These are phyloP conservation scores for Raddia guianensis DNA, from an alignment of 176 grass and related monocot species.

Conservation along the genomic window DNA sequence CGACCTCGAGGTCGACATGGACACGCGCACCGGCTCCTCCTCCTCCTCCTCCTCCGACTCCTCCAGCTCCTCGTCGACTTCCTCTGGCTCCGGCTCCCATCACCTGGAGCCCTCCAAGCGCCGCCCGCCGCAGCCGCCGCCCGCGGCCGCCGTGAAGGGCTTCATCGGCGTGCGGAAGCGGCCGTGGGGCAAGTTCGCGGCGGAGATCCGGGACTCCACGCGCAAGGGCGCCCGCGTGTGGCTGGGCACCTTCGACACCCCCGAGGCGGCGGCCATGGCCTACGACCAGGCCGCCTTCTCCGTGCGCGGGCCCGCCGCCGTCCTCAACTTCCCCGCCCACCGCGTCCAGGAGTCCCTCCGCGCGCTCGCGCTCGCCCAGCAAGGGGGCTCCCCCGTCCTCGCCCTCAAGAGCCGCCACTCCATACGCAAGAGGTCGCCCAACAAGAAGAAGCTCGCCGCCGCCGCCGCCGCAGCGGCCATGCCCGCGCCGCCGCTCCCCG, in stretches of 20 bases:
- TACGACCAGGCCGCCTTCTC: slow-evolving; percentile 93
- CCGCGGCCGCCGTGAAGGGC: not conserved
- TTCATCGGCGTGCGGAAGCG: slow-evolving; percentile 87
- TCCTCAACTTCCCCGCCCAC: slow-evolving; percentile 79
- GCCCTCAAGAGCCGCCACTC: slow-evolving; percentile 78
- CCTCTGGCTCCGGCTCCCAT: no score
- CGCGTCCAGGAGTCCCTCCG: slow-evolving; percentile 74
- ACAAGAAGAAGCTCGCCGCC: slow-evolving; percentile 32
- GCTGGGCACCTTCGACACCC: slow-evolving; percentile 82
- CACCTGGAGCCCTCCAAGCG: no score
- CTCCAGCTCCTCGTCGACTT: no score
- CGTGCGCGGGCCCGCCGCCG: slow-evolving; percentile 65
- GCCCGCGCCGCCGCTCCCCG: not conserved
- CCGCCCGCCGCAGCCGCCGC: not conserved
- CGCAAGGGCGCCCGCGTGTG: slow-evolving; percentile 73
- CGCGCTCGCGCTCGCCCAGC: slow-evolving; percentile 44
- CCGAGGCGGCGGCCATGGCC: slow-evolving; percentile 74
- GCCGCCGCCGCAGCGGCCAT: not conserved
- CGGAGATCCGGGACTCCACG: slow-evolving; percentile 88
- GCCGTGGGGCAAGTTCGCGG: slow-evolving; percentile 91
- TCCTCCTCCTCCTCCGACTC: no score
- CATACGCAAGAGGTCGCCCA: slow-evolving; percentile 52
- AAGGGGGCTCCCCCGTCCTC: slow-evolving; percentile 49
- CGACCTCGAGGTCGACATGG: slow-evolving; percentile 19
- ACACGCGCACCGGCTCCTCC: no score